phyloP scores from a whole-genome alignment of 2,329 filamentous ascomycete genomes.

The Ophiostoma sp. region DNA sequence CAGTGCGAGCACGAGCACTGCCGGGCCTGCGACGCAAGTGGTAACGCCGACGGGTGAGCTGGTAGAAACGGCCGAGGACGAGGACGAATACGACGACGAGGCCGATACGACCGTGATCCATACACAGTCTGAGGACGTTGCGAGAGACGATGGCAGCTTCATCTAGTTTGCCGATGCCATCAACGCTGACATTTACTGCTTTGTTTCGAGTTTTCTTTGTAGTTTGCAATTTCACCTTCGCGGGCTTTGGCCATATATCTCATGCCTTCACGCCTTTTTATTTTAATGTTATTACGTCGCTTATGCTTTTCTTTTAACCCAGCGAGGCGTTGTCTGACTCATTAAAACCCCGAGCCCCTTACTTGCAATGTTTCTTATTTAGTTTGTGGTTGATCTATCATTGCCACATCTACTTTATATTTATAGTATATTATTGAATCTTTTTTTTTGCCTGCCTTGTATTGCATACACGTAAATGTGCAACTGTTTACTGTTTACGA shows the following conservation, averaged over 20 bases:
- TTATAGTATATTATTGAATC: too few species aligned
- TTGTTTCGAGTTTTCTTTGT: neutral
- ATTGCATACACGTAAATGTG: too few species aligned
- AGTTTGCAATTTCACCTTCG: neutral
- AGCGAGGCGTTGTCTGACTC: neutral
- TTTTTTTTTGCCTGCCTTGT: too few species aligned
- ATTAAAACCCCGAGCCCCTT: neutral
- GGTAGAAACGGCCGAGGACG: conserved; percentile 17
- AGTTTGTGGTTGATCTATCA: neutral
- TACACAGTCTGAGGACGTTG: conserved; percentile 28
- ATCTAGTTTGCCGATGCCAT: neutral
- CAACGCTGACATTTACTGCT: neutral
- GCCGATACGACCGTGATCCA: conserved; percentile 29
- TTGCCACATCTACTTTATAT: neutral
- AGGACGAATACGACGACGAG: conserved; percentile 24
- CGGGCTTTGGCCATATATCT: neutral
- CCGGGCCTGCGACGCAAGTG: conserved; percentile 48
- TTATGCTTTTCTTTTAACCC: neutral
- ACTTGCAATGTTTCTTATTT: neutral
- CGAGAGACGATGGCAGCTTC: neutral
- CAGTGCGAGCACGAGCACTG: conserved; percentile 28
- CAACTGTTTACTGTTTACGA: too few species aligned
- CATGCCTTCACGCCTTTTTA: neutral
- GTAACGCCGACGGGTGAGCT: conserved; percentile 46
- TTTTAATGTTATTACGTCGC: neutral